Evolutionary conservation across 2,329 filamentous ascomycete genomes (phyloP).

Genomic region (Akanthomyces uredinophilus): DNA sequence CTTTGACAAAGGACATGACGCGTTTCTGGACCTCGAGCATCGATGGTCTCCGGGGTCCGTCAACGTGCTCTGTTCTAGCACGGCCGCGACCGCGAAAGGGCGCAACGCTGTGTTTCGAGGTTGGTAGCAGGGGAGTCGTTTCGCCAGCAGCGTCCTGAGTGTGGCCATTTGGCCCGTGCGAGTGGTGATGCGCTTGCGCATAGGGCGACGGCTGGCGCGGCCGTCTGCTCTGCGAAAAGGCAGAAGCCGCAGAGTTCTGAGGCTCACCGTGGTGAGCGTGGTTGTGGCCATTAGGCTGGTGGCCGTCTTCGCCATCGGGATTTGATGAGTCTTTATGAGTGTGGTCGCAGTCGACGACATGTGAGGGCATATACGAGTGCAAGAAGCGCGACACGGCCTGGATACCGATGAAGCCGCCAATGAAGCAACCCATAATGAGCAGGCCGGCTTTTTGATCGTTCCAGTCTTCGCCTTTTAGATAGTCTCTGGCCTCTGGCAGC

Average conservation of each 20-base stretch:
- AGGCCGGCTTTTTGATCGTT: slow-evolving; percentile 62
- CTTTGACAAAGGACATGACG: slow-evolving; percentile 60
- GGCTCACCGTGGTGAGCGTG: neutral
- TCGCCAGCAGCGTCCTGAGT: slow-evolving; percentile 29
- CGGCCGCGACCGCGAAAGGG: slow-evolving; percentile 19
- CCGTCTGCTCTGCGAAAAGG: slow-evolving; percentile 18
- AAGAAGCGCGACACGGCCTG: slow-evolving; percentile 67
- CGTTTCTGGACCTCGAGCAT: slow-evolving; percentile 50
- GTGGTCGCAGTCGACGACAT: slow-evolving; percentile 77
- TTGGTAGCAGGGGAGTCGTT: slow-evolving; percentile 44
- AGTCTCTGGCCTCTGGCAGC: slow-evolving; percentile 78
- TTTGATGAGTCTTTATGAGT: slow-evolving; percentile 53
- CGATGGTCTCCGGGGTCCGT: slow-evolving; percentile 43
- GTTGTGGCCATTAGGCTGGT: slow-evolving; percentile 3
- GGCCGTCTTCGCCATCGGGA: slow-evolving; percentile 20
- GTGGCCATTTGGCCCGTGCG: slow-evolving; percentile 21
- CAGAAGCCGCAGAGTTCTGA: neutral
- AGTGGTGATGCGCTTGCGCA: slow-evolving; percentile 16
- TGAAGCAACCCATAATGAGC: slow-evolving; percentile 63
- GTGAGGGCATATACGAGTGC: slow-evolving; percentile 69
- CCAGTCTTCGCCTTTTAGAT: slow-evolving; percentile 66
- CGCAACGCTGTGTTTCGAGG: slow-evolving; percentile 23
- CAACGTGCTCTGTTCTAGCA: slow-evolving; percentile 24
- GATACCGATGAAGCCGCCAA: slow-evolving; percentile 69
- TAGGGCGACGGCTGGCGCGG: slow-evolving; percentile 25